These are phyloP conservation scores for Pleurotus tuber-regium DNA, from an alignment of 768 basidiomycete genomes.

Conservation along the genomic window DNA sequence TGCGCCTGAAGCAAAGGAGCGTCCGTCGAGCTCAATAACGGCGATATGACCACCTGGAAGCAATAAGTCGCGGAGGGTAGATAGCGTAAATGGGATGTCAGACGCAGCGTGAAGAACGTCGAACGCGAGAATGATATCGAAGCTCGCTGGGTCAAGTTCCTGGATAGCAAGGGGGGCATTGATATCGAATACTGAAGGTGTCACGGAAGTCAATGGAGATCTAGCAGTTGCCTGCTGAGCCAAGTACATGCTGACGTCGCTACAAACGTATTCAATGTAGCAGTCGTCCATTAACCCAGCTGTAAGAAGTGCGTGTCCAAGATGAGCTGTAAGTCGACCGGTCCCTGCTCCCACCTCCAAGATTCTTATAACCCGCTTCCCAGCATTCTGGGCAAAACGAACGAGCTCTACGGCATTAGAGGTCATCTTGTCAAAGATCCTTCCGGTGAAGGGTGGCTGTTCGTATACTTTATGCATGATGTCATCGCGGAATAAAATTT, in stretches of 20 bases:
- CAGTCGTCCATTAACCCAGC: neutral
- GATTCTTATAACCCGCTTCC: neutral
- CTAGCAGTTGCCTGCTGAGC: neutral
- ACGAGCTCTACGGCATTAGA: neutral
- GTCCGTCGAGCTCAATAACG: neutral
- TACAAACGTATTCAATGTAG: neutral
- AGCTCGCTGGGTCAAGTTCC: neutral
- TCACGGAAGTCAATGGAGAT: neutral
- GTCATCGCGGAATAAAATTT: neutral
- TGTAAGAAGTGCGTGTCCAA: neutral
- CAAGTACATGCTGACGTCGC: neutral
- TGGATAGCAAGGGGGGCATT: neutral
- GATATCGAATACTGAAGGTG: neutral
- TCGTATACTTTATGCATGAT: neutral
- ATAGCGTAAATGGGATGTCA: neutral
- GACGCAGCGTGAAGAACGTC: neutral
- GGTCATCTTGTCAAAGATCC: neutral
- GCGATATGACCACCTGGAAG: neutral
- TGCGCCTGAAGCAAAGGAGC: neutral
- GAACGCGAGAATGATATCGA: neutral
- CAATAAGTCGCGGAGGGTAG: neutral
- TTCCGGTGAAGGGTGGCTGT: neutral
- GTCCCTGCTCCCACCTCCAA: slow-evolving; percentile 1
- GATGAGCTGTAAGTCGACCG: neutral
- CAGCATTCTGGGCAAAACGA: neutral